A percentile compares a stretch with the other conserved stretches of the same genome.
These are phyloP conservation scores for Hura crepitans DNA, from an alignment of 441 rosid species.

Conservation along the genomic window DNA sequence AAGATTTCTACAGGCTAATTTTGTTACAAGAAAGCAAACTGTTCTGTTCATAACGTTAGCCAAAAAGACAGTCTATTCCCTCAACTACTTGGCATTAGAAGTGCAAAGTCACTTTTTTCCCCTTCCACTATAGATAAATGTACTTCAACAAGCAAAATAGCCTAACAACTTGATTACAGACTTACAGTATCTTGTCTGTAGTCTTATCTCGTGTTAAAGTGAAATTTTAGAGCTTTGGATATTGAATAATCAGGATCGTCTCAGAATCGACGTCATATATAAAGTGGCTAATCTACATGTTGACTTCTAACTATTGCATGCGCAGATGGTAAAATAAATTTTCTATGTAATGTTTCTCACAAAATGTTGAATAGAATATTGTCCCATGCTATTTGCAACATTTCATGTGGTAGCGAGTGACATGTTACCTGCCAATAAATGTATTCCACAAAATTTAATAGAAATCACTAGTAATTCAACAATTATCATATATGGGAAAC, in stretches of 20 bases:
- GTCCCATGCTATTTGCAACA: neutral
- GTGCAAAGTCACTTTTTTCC: constrained; percentile 7
- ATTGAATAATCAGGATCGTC: neutral
- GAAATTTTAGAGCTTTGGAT: neutral
- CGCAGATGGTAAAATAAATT: neutral
- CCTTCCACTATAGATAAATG: constrained; percentile 6
- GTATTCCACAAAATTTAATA: too few relatives aligned
- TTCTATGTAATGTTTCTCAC: neutral
- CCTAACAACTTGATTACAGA: neutral
- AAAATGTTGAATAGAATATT: neutral
- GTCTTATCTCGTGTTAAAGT: neutral
- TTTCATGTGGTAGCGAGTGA: neutral
- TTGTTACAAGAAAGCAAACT: constrained; percentile 16
- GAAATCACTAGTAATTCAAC: too few relatives aligned
- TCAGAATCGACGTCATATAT: neutral
- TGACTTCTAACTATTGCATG: neutral
- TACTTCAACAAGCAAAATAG: neutral
- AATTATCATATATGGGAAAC: too few relatives aligned
- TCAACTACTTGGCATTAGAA: constrained; percentile 10
- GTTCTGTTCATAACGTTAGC: constrained; percentile 2
- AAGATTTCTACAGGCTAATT: constrained; percentile 1
- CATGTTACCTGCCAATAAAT: neutral
- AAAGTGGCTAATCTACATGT: neutral
- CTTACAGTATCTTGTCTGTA: neutral
- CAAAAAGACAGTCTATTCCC: constrained; percentile 11